A percentile compares a stretch with the other conserved stretches of the same genome.
Conservation (phyloP, 257 asterid species). For the Ocimum tenuiflorum region DNA sequence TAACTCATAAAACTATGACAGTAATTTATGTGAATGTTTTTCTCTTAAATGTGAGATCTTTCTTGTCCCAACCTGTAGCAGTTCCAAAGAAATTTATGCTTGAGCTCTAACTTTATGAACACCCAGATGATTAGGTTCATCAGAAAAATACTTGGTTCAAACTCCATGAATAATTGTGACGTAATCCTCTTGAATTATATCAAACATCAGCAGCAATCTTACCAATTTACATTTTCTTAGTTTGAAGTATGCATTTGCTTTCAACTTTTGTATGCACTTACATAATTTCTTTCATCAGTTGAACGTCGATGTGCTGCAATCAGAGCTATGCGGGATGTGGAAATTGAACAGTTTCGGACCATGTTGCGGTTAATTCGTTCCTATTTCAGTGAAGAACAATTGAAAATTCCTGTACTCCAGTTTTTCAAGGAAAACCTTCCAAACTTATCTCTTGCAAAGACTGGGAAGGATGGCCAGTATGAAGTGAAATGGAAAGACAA, state of each 20-base stretch:
- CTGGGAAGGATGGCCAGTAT: constrained; percentile 41
- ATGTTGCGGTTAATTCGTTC: constrained; percentile 55
- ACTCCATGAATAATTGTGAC: too few species aligned
- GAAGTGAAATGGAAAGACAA: constrained; percentile 57
- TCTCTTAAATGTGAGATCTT: too few species aligned
- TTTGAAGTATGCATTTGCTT: neutral
- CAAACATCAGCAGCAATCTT: too few species aligned
- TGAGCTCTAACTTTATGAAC: too few species aligned
- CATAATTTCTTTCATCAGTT: constrained; percentile 37
- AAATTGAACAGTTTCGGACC: constrained; percentile 57
- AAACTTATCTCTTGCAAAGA: constrained; percentile 39
- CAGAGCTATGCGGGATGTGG: constrained; percentile 77
- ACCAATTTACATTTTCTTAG: too few species aligned
- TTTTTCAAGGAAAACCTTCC: constrained; percentile 66
- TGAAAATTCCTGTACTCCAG: constrained; percentile 51
- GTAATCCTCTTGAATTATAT: too few species aligned
- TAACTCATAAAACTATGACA: too few species aligned
- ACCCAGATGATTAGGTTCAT: too few species aligned
- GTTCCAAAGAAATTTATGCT: too few species aligned
- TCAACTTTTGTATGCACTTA: neutral
- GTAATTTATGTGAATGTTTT: too few species aligned
- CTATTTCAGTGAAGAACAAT: constrained; percentile 49
- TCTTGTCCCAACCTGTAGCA: too few species aligned
- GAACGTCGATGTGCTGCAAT: constrained; percentile 69
- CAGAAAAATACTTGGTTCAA: too few species aligned